A percentile compares a stretch with the other conserved stretches of the same genome.
These are phyloP conservation scores for Epipyxis sp. DNA, from an alignment of 108 stramenopile genomes.

Conservation along the genomic window DNA sequence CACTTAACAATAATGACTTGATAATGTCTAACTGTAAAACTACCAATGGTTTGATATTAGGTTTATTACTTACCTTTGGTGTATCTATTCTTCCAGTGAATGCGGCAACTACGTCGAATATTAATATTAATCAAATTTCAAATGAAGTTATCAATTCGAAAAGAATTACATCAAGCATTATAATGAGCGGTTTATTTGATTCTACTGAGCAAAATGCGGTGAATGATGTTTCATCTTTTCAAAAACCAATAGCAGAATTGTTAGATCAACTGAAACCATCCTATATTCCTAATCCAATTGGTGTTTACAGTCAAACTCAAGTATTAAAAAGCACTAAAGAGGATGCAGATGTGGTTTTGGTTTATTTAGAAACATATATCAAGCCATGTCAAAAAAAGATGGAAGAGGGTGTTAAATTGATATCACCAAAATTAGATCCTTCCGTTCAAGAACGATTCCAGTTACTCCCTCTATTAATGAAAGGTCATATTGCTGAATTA, in stretches of 20 bases:
- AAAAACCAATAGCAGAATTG: neutral
- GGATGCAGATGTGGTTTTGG: neutral
- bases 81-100: no score
- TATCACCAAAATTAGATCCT: neutral
- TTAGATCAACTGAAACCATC: neutral
- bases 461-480: neutral
- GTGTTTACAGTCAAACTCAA: neutral
- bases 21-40: no score
- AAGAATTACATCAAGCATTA: no score
- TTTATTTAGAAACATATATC: neutral
- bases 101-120: no score
- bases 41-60: no score
- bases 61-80: no score
- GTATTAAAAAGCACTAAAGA: neutral
- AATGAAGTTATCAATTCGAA: no score
- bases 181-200: neutral
- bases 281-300: neutral
- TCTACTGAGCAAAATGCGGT: neutral
- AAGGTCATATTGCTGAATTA: neutral
- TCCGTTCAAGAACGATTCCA: neutral
- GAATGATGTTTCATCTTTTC: neutral
- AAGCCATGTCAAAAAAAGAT: neutral
- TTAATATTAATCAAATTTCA: no score
- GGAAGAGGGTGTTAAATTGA: neutral
- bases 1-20: no score